Conservation (phyloP, 495 filamentous ascomycete species). For the Annulohypoxylon bovei region DNA sequence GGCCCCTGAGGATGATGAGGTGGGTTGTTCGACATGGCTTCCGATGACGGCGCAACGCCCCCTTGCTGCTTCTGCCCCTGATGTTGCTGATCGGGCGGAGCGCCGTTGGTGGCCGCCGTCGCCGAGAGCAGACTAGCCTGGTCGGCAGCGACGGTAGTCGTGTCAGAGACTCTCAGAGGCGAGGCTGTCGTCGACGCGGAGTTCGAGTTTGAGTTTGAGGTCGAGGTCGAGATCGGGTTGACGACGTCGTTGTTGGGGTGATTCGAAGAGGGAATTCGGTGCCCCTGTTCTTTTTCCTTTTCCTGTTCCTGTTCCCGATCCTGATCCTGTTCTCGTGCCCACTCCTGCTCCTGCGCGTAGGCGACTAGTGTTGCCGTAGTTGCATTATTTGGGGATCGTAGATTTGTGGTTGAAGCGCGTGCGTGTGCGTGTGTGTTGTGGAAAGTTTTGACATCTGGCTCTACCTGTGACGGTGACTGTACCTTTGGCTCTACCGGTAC, state of each 20-base stretch:
- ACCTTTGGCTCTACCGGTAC: constrained; percentile 32
- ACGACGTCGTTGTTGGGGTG: constrained; percentile 30
- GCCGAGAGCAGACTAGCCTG: constrained; percentile 27
- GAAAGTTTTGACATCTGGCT: constrained; percentile 24
- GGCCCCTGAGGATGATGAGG: constrained; percentile 56
- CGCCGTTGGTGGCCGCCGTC: constrained; percentile 34
- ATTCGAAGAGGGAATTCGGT: constrained; percentile 27
- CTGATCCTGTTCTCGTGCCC: constrained; percentile 39
- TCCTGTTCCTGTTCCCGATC: constrained; percentile 30
- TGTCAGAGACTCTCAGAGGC: constrained; percentile 11
- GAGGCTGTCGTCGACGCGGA: constrained; percentile 23
- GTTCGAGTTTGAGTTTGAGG: constrained; percentile 14
- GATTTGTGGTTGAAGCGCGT: constrained; percentile 31
- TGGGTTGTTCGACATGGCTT: constrained; percentile 60
- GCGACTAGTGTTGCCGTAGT: constrained; percentile 29
- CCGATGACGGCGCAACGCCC: constrained; percentile 46
- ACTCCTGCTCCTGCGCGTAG: constrained; percentile 45
- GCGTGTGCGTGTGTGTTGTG: constrained; percentile 23
- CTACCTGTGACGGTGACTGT: constrained; percentile 3
- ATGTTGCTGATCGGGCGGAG: constrained; percentile 20
- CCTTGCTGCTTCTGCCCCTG: constrained; percentile 33
- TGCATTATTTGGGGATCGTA: constrained; percentile 34
- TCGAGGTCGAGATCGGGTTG: constrained; percentile 11
- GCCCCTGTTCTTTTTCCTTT: constrained; percentile 23
- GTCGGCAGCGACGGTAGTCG: constrained; percentile 24